A percentile compares a stretch with the other conserved stretches of the same genome.
These are phyloP conservation scores for Amanita muscaria DNA, from an alignment of 768 basidiomycete species.

Conservation along the genomic window DNA sequence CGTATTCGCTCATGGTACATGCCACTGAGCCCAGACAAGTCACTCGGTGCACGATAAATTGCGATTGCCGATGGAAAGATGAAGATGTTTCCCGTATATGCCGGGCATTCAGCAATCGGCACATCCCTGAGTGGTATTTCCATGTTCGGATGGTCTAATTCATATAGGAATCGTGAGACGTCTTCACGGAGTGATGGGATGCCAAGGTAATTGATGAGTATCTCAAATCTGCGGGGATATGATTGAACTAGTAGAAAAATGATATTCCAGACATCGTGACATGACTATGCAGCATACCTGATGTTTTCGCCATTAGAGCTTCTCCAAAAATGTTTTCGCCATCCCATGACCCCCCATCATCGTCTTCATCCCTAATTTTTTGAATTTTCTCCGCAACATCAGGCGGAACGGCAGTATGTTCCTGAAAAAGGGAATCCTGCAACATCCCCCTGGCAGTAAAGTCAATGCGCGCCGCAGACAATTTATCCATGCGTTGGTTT, in stretches of 20 bases:
- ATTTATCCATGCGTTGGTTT: slow-evolving; percentile 10
- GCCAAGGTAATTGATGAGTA: not conserved
- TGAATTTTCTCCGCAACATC: not conserved
- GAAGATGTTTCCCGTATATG: not conserved
- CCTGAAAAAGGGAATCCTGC: not conserved
- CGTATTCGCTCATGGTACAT: slow-evolving; percentile 12
- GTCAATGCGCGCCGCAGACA: slow-evolving; percentile 3
- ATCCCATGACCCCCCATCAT: not conserved
- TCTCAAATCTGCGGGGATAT: not conserved
- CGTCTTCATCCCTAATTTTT: not conserved
- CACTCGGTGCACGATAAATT: slow-evolving; percentile 13
- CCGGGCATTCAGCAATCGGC: not conserved
- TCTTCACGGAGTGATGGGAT: not conserved
- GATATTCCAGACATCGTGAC: not conserved
- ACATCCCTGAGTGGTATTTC: not conserved
- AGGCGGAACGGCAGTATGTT: not conserved
- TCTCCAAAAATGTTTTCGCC: not conserved
- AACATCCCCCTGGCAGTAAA: not conserved
- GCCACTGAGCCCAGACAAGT: slow-evolving; percentile 11
- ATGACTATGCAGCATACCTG: not conserved
- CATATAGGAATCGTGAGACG: not conserved
- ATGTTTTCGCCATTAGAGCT: slow-evolving; percentile 6
- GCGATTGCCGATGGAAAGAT: slow-evolving; percentile 11
- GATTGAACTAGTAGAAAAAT: not conserved
- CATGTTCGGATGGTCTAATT: not conserved